Evolutionary conservation across 768 basidiomycete genomes (phyloP).

Genomic region (Serendipita sp.): DNA sequence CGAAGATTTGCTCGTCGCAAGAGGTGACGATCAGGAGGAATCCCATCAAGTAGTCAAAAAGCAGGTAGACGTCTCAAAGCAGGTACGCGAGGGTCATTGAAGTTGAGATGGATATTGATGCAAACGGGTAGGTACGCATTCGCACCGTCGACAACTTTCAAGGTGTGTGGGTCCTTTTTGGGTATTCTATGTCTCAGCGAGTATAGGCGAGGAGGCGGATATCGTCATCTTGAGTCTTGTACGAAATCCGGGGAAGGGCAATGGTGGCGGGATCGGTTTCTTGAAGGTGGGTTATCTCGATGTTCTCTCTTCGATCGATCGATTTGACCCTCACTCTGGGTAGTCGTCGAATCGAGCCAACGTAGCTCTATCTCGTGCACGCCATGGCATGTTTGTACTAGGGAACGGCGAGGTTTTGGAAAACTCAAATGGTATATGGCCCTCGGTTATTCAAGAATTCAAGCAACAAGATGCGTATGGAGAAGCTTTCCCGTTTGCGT

Average conservation of each 20-base stretch:
- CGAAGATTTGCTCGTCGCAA: conserved; percentile 36
- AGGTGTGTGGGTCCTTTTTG: conserved; percentile 16
- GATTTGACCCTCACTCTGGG: neutral
- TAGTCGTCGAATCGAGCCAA: conserved; percentile 22
- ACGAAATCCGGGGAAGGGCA: conserved; percentile 38
- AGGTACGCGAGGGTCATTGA: conserved; percentile 23
- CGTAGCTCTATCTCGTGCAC: conserved; percentile 59
- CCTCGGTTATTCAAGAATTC: conserved; percentile 36
- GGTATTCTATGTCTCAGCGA: conserved; percentile 21
- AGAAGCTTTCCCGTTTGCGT: conserved; percentile 36
- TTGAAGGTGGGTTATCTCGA: conserved; percentile 64
- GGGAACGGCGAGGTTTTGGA: conserved; percentile 46
- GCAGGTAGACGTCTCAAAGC: conserved; percentile 36
- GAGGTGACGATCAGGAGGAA: conserved; percentile 21
- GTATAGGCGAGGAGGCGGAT: conserved; percentile 16
- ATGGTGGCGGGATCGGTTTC: conserved; percentile 41
- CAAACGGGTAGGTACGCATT: conserved; percentile 38
- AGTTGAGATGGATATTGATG: neutral
- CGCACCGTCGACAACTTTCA: conserved; percentile 70
- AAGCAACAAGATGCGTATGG: conserved; percentile 32
- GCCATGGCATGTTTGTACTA: conserved; percentile 56
- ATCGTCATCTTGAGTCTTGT: conserved; percentile 63
- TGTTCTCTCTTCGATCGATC: conserved; percentile 19
- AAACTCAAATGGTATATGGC: conserved; percentile 40
- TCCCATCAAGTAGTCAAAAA: conserved; percentile 18